phyloP scores from a whole-genome alignment of 768 basidiomycete species.

The Agaricus sinodeliciosus region DNA sequence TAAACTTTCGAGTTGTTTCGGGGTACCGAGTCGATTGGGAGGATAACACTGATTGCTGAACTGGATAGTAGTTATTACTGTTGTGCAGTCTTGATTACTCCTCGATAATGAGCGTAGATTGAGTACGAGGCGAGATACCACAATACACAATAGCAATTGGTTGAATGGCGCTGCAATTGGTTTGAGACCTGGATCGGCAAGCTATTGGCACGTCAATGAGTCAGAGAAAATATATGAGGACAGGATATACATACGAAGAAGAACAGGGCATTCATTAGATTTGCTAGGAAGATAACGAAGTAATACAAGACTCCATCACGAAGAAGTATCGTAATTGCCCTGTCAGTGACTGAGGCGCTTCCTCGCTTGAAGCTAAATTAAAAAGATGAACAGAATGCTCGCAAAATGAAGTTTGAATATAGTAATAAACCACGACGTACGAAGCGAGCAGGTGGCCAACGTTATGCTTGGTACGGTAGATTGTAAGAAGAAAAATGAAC shows the following conservation, averaged over 20 bases:
- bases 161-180: constrained; percentile 25
- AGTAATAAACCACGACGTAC: background rate
- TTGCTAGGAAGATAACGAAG: constrained; percentile 20
- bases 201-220: constrained; percentile 8
- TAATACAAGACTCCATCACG: constrained; percentile 22
- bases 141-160: constrained; percentile 21
- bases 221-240: background rate
- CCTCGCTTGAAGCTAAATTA: background rate
- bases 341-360: constrained; percentile 2
- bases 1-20: no score
- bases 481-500: constrained; percentile 15
- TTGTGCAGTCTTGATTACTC: background rate
- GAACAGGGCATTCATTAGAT: constrained; percentile 20
- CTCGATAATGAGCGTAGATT: constrained; percentile 20
- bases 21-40: no score
- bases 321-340: constrained; percentile 19
- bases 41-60: no score
- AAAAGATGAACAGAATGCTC: no score
- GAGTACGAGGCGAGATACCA: constrained; percentile 25
- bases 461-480: constrained; percentile 14
- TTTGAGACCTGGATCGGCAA: constrained; percentile 19
- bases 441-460: background rate
- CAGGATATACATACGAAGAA: constrained; percentile 18
- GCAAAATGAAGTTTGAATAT: no score
- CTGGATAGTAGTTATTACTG: background rate